Base-by-base conservation (phyloP, 495 filamentous ascomycete species). In the Friedmanniomyces simplex region DNA sequence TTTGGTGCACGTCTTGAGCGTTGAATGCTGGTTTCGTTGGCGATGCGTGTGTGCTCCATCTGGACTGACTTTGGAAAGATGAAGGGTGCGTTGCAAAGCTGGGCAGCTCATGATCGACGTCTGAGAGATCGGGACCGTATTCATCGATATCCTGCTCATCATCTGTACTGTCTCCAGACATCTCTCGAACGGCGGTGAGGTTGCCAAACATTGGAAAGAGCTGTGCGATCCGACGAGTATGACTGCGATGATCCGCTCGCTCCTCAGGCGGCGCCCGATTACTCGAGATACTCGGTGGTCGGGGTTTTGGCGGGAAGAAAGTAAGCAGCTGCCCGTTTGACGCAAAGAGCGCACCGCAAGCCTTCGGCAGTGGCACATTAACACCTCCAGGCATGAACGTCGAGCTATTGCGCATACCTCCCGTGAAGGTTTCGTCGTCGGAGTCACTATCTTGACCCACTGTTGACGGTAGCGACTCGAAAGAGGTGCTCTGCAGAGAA, bases 171-270 rank as follows among this genome's bases (percentile, higher is more conserved):
- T 37, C 42, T 32, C 39, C 47, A 43, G 10, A 32, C 4, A 32
- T 10, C 28, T 22, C 16, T 41, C n/a, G 52, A 12, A 55, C 46
- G 0, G 67, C 76, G 43, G 72, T 72, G 76, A 96, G 72, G 24
- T 89, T 82, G n/a, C 21, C 90, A 73, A 96, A 96, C 1, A 84
- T 83, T 60, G 91, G 88, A 74, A 96, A 96, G 7, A 84, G 80
- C 53, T 80, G 83, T 49, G 84, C 81, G 77, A 79, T 64, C 79
- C 20, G 6, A 18, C 79, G 0, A 79, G 78, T 13, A 73, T 59
- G 41, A 82, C 76, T 22, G 83, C 83, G 62, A 76, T 80, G 57
- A 81, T 79, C 43, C 77, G 77, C 41, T 85, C 80, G 12, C 6
- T 50, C 24, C 12, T 11, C 3, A 1, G 13, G 46, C 20, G 46